Base-by-base conservation (phyloP, 1,284 basidiomycete species). In the Moesziomyces sp. region DNA sequence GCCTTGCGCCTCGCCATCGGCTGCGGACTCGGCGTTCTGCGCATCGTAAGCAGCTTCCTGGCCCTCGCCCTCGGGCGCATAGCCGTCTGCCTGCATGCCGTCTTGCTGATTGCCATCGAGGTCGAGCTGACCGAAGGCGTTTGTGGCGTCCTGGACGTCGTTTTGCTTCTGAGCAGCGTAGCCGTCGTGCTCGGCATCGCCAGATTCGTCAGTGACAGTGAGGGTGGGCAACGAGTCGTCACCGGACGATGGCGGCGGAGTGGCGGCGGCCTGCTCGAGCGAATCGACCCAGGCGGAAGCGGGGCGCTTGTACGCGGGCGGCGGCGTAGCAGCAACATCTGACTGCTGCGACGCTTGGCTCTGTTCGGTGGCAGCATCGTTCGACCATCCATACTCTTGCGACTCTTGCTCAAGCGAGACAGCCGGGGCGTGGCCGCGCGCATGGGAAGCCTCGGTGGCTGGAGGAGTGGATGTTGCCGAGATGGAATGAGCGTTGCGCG, bases 151-250 rank as follows among this genome's bases (percentile, higher is more conserved):
- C 16, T 69, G 52, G 3, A 63, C 48, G 23, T 45, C 35, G 19
- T 44, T 26, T 14, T 54, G 35, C 14, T 18, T 14, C 16, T 57
- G 35, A 8, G 46, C 43, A 26, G 26, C 53, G 28, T 40, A 51
- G 9, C 14, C 47, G 18, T 40, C 19, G 16, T 64, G 43, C 1
- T 50, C 33, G 16, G 28, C 52, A 14, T 50, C 42, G 42, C 50
- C 60, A 5, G 60, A 56, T 23, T 70, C 72, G 52, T 74, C 72
- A 1, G 72, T 74, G 43, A 74, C 52, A 19, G 72, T 74, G 23
- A 74, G 45, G 3, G 52, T 59, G 9, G 72, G 72, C 7, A 70
- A 56, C 10, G 67, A 54, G 8, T 61, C 69, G 23, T 76, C 66
- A 5, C 26, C 52, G 19, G 26, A 26, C 28, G 51, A 61, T 18